Percentiles rank a stretch among this genome's conserved stretches.
Conservation (phyloP, 768 basidiomycete genomes). For the Antrodiella citrinella region DNA sequence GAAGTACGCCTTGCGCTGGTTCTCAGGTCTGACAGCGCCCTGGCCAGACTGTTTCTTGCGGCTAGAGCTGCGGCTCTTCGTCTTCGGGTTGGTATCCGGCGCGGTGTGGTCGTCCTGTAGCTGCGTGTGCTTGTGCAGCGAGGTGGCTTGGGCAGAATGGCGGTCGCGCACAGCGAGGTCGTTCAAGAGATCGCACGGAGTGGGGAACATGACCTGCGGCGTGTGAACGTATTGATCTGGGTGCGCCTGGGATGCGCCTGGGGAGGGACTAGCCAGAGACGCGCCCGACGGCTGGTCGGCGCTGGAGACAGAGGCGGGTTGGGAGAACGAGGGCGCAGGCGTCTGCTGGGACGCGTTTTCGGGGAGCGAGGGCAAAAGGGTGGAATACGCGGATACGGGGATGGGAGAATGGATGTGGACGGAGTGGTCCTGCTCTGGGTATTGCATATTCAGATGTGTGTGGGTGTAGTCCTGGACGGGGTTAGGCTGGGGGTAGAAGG, state of each 20-base stretch:
- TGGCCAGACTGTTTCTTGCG: neutral
- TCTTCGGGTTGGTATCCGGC: neutral
- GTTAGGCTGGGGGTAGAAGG: neutral
- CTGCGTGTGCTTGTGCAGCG: neutral
- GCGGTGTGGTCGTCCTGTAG: neutral
- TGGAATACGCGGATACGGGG: constrained; percentile 16
- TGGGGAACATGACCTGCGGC: constrained; percentile 38
- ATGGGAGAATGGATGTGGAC: constrained; percentile 16
- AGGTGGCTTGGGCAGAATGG: neutral
- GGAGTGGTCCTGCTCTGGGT: neutral
- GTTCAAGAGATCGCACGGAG: constrained; percentile 54
- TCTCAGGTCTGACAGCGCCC: constrained; percentile 31
- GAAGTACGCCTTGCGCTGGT: constrained; percentile 48
- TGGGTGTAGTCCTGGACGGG: neutral
- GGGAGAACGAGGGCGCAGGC: neutral
- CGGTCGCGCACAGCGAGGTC: constrained; percentile 27
- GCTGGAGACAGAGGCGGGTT: neutral
- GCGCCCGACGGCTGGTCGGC: neutral
- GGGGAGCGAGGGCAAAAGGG: constrained; percentile 10
- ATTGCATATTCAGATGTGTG: neutral
- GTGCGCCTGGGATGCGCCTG: neutral
- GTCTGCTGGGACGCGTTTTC: neutral
- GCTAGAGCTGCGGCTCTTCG: neutral
- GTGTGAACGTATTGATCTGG: constrained; percentile 14
- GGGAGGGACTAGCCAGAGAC: neutral